Percentiles rank a stretch among this genome's conserved stretches.
phyloP scores from a whole-genome alignment of 805 yeast genomes.

The Schwanniomyces vanrijiae region DNA sequence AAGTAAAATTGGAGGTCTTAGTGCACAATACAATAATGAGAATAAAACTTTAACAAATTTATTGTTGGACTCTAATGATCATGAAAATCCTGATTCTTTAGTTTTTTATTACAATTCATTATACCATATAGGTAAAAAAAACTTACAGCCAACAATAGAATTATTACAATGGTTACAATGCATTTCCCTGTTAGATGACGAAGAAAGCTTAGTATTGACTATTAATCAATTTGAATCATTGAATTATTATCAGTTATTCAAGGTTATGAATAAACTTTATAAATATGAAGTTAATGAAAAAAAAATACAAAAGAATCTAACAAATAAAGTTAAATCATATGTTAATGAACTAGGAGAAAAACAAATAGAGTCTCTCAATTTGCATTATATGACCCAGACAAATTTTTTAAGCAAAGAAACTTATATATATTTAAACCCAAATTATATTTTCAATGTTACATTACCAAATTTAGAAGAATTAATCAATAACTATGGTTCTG shows the following conservation, averaged over 20 bases:
- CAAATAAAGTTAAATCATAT: conserved; percentile 30
- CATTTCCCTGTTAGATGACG: conserved; percentile 66
- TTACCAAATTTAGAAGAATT: conserved; percentile 76
- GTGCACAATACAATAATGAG: conserved; percentile 13
- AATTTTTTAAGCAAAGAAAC: conserved; percentile 40
- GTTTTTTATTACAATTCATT: conserved; percentile 65
- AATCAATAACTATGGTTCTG: conserved; percentile 74
- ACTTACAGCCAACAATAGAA: conserved; percentile 73
- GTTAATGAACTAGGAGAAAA: conserved; percentile 37
- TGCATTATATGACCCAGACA: conserved; percentile 42
- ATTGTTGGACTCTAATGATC: conserved; percentile 17
- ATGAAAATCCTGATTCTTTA: conserved; percentile 46
- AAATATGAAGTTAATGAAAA: conserved; percentile 81
- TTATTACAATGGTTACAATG: conserved; percentile 90
- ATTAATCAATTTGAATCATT: conserved; percentile 53
- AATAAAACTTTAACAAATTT: conserved; percentile 20
- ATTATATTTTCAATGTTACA: conserved; percentile 53
- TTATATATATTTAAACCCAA: conserved; percentile 52
- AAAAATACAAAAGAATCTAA: conserved; percentile 49
- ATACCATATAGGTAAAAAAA: conserved; percentile 61
- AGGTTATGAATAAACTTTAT: conserved; percentile 66
- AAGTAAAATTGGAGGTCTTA: conserved; percentile 30
- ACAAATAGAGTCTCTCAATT: conserved; percentile 24
- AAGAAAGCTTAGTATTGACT: conserved; percentile 59
- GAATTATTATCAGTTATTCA: conserved; percentile 68